These are phyloP conservation scores for Emiliania huxleyi DNA, from an alignment of 78 protist species.

Conservation along the genomic window DNA sequence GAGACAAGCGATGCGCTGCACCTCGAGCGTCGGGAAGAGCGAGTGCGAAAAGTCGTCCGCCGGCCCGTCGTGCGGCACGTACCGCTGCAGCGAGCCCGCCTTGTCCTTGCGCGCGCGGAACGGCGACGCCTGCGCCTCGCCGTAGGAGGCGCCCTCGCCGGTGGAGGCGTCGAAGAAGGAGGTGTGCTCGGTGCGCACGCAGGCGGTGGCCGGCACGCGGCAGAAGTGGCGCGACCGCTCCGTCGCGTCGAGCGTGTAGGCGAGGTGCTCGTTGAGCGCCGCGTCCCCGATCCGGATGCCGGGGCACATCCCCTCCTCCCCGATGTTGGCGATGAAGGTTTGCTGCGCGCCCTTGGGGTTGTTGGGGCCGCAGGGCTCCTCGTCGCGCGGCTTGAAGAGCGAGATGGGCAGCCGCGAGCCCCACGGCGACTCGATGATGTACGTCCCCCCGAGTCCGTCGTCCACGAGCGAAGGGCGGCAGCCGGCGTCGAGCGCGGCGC, in stretches of 20 bases:
- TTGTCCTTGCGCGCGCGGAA: not conserved
- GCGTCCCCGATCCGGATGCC: not conserved
- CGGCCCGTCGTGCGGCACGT: not conserved
- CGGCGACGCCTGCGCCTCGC: not conserved
- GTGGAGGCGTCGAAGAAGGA: not conserved
- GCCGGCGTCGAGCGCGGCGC: not conserved
- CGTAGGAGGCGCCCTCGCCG: not conserved
- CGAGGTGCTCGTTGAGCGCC: not conserved
- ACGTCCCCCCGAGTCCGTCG: conserved; percentile 1
- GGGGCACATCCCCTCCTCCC: not conserved
- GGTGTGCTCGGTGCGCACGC: not conserved
- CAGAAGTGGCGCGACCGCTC: not conserved
- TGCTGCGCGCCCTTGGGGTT: not conserved
- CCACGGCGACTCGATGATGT: not conserved
- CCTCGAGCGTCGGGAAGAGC: not conserved
- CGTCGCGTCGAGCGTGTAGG: not conserved
- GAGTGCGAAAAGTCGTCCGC: not conserved
- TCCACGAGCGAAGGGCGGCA: not conserved
- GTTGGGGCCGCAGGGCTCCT: not conserved
- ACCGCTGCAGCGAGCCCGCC: conserved; percentile 2
- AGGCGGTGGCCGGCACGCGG: not conserved
- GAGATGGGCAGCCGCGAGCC: not conserved
- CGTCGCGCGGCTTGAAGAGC: conserved; percentile 1
- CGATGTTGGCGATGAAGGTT: not conserved
- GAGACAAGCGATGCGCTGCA: not conserved